Percentiles rank a stretch among this genome's conserved stretches.
These are phyloP conservation scores for Fomitopsis pinicola DNA, from an alignment of 1,284 basidiomycete species.

Conservation along the genomic window DNA sequence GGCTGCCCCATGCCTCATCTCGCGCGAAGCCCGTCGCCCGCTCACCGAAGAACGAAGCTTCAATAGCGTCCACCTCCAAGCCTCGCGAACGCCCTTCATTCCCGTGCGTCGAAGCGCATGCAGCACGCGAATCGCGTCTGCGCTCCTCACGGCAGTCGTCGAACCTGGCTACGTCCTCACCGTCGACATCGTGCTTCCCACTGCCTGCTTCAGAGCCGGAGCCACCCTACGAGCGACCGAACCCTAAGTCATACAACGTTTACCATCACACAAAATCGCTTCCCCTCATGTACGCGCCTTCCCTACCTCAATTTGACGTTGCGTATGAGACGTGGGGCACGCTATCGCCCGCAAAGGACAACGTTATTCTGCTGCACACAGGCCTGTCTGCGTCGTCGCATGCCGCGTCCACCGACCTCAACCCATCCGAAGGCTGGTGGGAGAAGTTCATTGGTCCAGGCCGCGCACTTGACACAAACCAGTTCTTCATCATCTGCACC, in stretches of 20 bases:
- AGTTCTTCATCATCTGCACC: conserved; percentile 93
- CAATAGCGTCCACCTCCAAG: conserved; percentile 19
- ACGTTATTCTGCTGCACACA: conserved; percentile 96
- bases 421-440: conserved; percentile 94
- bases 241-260: conserved; percentile 60
- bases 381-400: conserved; percentile 95
- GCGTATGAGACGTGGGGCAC: conserved; percentile 99
- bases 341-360: conserved; percentile 74
- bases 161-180: conserved; percentile 11
- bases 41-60: not conserved
- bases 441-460: conserved; percentile 97
- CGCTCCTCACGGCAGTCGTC: conserved; percentile 11
- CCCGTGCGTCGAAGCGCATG: conserved; percentile 76
- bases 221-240: conserved; percentile 73
- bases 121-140: conserved; percentile 56
- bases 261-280: conserved; percentile 66
- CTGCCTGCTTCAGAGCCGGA: conserved; percentile 58
- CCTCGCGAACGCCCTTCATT: conserved; percentile 43
- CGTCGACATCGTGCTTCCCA: conserved; percentile 19
- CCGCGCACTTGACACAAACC: conserved; percentile 88
- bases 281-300: conserved; percentile 68
- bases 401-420: conserved; percentile 80
- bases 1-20: not conserved
- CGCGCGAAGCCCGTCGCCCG: not conserved
- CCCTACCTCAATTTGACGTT: conserved; percentile 77